Evolutionary conservation across 257 asterid species (phyloP).

Genomic region (Gynochthodes officinalis): DNA sequence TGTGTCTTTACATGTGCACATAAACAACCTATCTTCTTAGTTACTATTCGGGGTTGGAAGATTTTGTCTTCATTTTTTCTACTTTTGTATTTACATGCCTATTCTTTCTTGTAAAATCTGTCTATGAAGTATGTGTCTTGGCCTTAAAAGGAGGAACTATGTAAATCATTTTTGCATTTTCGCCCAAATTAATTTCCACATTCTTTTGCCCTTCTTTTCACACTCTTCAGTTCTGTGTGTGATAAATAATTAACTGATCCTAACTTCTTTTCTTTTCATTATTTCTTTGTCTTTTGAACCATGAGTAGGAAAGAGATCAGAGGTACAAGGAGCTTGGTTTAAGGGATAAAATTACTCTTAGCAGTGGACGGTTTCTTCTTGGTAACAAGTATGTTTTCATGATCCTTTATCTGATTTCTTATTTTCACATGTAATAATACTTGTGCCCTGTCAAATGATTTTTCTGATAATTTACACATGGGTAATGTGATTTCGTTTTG

Average conservation of each 20-base stretch:
- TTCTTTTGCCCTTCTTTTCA: not conserved
- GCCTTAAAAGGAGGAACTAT: not conserved
- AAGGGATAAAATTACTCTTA: conserved; percentile 93
- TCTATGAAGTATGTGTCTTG: not conserved
- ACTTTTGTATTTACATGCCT: not conserved
- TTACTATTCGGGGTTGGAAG: not conserved
- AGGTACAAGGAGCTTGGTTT: conserved; percentile 94
- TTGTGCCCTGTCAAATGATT: not conserved
- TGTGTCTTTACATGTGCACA: not conserved
- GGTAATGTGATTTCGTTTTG: not conserved
- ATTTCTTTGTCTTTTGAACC: conserved; percentile 1
- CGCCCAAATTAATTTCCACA: not conserved
- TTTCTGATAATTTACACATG: not conserved
- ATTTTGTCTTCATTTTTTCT: not conserved
- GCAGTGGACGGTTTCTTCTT: conserved; percentile 94
- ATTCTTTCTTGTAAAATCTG: not conserved
- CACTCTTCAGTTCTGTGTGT: conserved; percentile 10
- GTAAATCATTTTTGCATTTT: not conserved
- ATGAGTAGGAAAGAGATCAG: conserved; percentile 79
- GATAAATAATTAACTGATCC: conserved; percentile 11
- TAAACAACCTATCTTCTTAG: not conserved
- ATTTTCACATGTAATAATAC: not conserved
- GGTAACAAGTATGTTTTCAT: conserved; percentile 73
- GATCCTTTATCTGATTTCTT: conserved; percentile 16
- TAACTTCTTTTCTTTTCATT: conserved; percentile 3